phyloP scores from a whole-genome alignment of 1,284 basidiomycete species.

The Coniophora puteana region DNA sequence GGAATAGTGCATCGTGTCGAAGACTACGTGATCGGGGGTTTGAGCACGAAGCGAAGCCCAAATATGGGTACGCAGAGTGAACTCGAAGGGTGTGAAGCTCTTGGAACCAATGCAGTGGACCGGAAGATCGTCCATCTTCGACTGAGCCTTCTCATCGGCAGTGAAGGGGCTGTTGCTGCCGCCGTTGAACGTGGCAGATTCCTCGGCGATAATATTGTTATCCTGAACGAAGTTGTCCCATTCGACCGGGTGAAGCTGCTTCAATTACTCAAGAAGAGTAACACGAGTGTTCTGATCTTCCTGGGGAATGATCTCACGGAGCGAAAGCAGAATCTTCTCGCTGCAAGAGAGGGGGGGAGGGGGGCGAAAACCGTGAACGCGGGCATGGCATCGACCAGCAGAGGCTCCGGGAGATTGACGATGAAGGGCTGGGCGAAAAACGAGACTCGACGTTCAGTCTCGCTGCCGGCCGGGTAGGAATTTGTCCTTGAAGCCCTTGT shows the following conservation, averaged over 20 bases:
- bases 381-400: constrained; percentile 95
- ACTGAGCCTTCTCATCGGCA: constrained; percentile 81
- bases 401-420: constrained; percentile 82
- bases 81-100: constrained; percentile 94
- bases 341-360: constrained; percentile 97
- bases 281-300: constrained; percentile 95
- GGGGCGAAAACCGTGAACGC: constrained; percentile 95
- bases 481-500: constrained; percentile 80
- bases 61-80: constrained; percentile 97
- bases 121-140: constrained; percentile 91
- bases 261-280: constrained; percentile 93
- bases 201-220: constrained; percentile 98
- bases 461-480: constrained; percentile 93
- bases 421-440: constrained; percentile 96
- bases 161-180: constrained; percentile 77
- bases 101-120: constrained; percentile 99
- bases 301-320: constrained; percentile 95
- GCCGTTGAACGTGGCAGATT: constrained; percentile 85
- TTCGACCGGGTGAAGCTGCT: constrained; percentile 96
- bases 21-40: constrained; percentile 97
- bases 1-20: constrained; percentile 99
- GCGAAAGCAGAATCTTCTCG: constrained; percentile 91
- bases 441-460: constrained; percentile 92
- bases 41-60: constrained; percentile 99
- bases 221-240: constrained; percentile 99